phyloP scores from a whole-genome alignment of 345 rosid genomes.

The Melastoma malabathricum region DNA sequence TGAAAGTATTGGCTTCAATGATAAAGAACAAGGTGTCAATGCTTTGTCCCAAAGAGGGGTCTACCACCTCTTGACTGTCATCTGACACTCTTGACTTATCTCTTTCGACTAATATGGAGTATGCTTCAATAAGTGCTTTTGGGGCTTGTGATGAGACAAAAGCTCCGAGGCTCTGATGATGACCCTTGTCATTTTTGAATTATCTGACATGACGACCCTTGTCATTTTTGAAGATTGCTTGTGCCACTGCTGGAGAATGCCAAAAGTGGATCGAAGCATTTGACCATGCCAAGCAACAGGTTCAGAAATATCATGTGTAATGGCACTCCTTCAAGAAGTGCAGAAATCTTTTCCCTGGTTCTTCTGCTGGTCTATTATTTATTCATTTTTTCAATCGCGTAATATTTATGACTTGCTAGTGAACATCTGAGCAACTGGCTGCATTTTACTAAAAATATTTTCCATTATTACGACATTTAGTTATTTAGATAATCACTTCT shows the following conservation, averaged over 20 bases:
- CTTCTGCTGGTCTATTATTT: not conserved
- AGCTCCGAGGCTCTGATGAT: too few species aligned
- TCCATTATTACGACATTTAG: not conserved
- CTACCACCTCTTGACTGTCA: too few species aligned
- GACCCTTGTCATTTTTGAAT: not conserved
- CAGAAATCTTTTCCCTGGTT: not conserved
- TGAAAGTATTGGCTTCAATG: too few species aligned
- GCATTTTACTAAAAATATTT: not conserved
- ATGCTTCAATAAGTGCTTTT: too few species aligned
- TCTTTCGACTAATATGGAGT: too few species aligned
- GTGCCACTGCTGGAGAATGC: constrained; percentile 83
- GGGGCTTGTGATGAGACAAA: too few species aligned
- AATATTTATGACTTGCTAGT: constrained; percentile 1
- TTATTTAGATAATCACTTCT: not conserved
- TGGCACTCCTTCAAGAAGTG: constrained; percentile 1
- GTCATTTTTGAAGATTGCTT: constrained; percentile 63
- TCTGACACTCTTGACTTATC: too few species aligned
- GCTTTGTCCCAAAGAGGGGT: too few species aligned
- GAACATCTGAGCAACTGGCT: not conserved
- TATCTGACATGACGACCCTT: constrained; percentile 6
- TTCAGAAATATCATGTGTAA: constrained; percentile 12
- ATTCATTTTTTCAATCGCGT: not conserved
- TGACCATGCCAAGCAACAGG: constrained; percentile 95
- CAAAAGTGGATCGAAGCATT: constrained; percentile 89
- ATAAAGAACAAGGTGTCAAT: too few species aligned